phyloP scores from a whole-genome alignment of 441 rosid species.

The Jatropha podagrica region DNA sequence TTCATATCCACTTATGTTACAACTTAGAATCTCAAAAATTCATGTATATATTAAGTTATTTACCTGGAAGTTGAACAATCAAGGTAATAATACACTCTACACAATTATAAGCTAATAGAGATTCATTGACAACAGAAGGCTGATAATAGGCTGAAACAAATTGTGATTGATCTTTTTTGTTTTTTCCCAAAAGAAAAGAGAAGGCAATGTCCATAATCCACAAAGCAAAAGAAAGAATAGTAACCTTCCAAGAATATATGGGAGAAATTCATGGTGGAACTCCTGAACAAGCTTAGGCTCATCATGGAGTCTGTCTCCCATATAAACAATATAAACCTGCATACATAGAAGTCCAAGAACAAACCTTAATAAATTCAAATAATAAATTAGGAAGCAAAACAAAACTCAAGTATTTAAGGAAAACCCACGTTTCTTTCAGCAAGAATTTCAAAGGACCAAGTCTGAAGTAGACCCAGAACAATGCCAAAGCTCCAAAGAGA shows the following conservation, averaged over 20 bases:
- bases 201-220: too few species aligned
- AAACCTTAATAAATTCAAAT: background rate
- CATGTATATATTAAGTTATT: too few species aligned
- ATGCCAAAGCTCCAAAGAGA: conserved; percentile 17
- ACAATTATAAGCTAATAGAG: background rate
- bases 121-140: background rate
- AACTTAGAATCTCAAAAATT: too few species aligned
- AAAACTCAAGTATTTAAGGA: background rate
- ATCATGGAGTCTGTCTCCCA: conserved; percentile 40
- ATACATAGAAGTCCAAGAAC: conserved; percentile 16
- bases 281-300: conserved; percentile 38
- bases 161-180: background rate
- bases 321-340: conserved; percentile 47
- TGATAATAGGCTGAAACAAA: background rate
- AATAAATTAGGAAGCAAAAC: conserved; percentile 8
- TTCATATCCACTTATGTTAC: too few species aligned
- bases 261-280: conserved; percentile 43
- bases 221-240: conserved; percentile 6
- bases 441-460: conserved; percentile 14
- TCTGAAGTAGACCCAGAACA: conserved; percentile 26
- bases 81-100: too few species aligned
- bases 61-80: too few species aligned
- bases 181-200: background rate
- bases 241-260: conserved; percentile 52
- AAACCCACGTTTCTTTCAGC: conserved; percentile 44